Conservation (phyloP, 2,329 filamentous ascomycete species). For the Fusarium keratoplasticum region DNA sequence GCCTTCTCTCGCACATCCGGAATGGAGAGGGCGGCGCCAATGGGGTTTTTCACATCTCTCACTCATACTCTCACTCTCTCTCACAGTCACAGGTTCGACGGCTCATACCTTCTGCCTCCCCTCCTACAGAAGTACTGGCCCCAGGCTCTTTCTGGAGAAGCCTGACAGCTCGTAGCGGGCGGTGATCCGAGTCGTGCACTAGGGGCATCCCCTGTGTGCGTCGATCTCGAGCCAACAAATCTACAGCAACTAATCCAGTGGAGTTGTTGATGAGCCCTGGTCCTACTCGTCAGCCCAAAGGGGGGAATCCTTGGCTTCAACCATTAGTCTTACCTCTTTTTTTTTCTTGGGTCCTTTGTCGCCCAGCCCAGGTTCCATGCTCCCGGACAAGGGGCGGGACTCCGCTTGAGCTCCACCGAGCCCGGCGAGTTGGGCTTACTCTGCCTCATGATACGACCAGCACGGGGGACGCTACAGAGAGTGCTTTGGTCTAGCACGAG, state of each 20-base stretch:
- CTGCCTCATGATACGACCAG: slow-evolving; percentile 2
- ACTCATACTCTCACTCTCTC: background rate
- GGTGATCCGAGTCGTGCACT: slow-evolving; percentile 38
- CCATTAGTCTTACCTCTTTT: background rate
- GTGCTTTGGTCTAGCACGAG: background rate
- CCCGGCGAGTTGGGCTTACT: background rate
- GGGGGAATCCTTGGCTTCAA: background rate
- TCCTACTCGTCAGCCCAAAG: background rate
- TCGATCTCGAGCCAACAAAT: slow-evolving; percentile 21
- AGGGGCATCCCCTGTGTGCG: slow-evolving; percentile 3
- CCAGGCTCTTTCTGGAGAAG: slow-evolving; percentile 31
- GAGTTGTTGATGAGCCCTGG: background rate
- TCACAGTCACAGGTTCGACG: background rate
- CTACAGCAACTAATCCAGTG: slow-evolving; percentile 7
- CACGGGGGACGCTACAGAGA: background rate
- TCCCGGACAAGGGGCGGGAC: slow-evolving; percentile 8
- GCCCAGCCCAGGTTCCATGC: background rate
- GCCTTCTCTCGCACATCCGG: slow-evolving; percentile 1
- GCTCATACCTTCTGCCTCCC: background rate
- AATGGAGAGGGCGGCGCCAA: slow-evolving; percentile 4
- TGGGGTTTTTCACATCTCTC: slow-evolving; percentile 2
- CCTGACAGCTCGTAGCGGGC: slow-evolving; percentile 30
- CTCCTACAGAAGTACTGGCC: background rate
- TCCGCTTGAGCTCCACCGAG: slow-evolving; percentile 1
- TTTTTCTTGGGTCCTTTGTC: background rate